Percentiles rank a stretch among this genome's conserved stretches.
These are phyloP conservation scores for Diaporthe australafricana DNA, from an alignment of 2,329 filamentous ascomycete genomes.

Conservation along the genomic window DNA sequence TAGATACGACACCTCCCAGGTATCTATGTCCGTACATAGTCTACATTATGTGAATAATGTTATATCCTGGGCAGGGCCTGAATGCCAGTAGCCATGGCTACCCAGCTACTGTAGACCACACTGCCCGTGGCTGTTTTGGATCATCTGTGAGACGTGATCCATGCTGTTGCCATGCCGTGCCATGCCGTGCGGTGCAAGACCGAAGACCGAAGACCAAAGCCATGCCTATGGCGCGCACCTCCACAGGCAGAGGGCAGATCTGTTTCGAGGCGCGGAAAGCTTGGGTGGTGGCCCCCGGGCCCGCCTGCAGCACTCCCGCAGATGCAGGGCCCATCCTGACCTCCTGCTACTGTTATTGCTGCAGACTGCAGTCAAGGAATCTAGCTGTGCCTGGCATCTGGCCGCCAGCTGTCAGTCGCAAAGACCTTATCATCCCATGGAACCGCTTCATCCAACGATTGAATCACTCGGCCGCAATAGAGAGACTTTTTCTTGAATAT, in stretches of 20 bases:
- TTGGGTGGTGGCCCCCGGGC: neutral
- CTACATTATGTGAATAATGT: neutral
- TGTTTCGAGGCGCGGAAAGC: slow-evolving; percentile 15
- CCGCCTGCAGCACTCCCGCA: slow-evolving; percentile 17
- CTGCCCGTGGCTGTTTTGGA: slow-evolving; percentile 2
- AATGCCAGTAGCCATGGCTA: neutral
- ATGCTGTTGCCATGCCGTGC: slow-evolving; percentile 23
- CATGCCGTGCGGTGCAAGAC: neutral
- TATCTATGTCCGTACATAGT: no score
- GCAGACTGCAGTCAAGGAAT: no score
- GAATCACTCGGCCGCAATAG: neutral
- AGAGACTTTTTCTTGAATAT: neutral
- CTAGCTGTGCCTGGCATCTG: neutral
- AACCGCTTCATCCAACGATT: neutral
- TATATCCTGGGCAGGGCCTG: no score
- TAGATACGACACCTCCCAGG: no score
- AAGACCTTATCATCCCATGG: no score
- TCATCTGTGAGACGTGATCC: slow-evolving; percentile 21
- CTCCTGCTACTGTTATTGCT: neutral
- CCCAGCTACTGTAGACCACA: neutral
- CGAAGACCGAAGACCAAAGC: neutral
- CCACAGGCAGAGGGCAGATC: neutral
- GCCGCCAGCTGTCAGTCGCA: slow-evolving; percentile 5
- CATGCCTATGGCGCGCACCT: neutral
- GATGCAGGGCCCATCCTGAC: slow-evolving; percentile 21